These are phyloP conservation scores for Fusarium pseudoanthophilum DNA, from an alignment of 2,329 filamentous ascomycete genomes.

Conservation along the genomic window DNA sequence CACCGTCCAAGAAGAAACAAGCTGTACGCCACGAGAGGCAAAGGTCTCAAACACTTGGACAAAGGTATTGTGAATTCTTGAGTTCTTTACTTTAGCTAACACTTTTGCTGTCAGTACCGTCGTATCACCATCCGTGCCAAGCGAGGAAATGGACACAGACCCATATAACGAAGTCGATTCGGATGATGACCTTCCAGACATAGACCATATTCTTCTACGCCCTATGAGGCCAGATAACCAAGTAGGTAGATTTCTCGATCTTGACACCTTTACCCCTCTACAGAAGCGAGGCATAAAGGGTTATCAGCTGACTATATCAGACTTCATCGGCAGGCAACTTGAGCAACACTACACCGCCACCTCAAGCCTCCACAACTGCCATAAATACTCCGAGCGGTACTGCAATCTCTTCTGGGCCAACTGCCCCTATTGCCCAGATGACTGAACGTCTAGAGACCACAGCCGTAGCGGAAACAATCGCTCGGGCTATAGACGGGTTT, in stretches of 20 bases:
- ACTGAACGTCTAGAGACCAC: accelerated
- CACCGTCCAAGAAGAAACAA: background rate
- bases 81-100: background rate
- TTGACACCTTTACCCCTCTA: no score
- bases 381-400: accelerated
- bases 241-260: background rate
- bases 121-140: accelerated
- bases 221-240: background rate
- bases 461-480: accelerated
- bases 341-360: accelerated
- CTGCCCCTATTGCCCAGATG: background rate
- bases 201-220: accelerated
- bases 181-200: background rate
- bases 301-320: background rate
- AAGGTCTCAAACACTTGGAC: background rate
- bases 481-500: accelerated
- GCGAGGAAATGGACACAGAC: background rate
- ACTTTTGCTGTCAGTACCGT: background rate
- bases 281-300: accelerated
- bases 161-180: background rate
- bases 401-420: accelerated
- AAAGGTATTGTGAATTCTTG: background rate
- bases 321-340: background rate
- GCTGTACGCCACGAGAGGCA: no score
- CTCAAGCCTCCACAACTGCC: accelerated